Evolutionary conservation across 768 basidiomycete genomes (phyloP), one percentile per base, ranked within the genome.

Genomic region (Trametes coccinea): DNA sequence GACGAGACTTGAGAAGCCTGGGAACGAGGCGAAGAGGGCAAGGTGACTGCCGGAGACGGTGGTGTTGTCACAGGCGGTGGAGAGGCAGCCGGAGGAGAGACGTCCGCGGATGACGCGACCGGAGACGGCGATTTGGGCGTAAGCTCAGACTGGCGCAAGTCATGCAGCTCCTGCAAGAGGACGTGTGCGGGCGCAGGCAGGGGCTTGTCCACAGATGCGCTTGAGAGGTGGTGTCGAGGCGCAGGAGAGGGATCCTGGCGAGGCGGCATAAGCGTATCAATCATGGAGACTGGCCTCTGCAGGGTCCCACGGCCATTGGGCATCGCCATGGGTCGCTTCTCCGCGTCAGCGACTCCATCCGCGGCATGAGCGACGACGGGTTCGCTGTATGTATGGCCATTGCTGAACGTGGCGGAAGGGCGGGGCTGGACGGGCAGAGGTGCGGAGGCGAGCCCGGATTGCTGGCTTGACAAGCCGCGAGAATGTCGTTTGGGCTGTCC

Each of bases 401-500:
- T 66, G 29, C 43, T 61, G 37, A 53, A 52, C 16, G 46, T 14
- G 11, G 52, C 30, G 0, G 54, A 50, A 10, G 64, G 64, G 31
- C 56, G 59, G 4, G 52, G n/a, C 34, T 57, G 59, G 6, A 40
- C 40, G n/a, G 52, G 45, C 1, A 46, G 29, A 8, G 59, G 46
- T 11, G 64, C 41, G 5, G 43, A 41, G 41, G 53, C 57, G 14
- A 52, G 44, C 16, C 34, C 46, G 49, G 56, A 55, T 44, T 53
- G 69, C 45, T 68, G 66, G 17, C 65, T 67, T 0, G 82, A 81
- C 16, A 70, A 52, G 3, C 70, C 75, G 53, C 79, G 75, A 0
- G 78, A 78, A 62, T 82, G 82, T 29, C 81, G 75, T 69, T 82
- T 83, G 11, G 82, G 75, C 81, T 82, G 47, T 53, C 49, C 33